Percentiles rank a stretch among this genome's conserved stretches.
Evolutionary conservation across 2,329 filamentous ascomycete genomes (phyloP).

Genomic region (Aspergillus sp.): DNA sequence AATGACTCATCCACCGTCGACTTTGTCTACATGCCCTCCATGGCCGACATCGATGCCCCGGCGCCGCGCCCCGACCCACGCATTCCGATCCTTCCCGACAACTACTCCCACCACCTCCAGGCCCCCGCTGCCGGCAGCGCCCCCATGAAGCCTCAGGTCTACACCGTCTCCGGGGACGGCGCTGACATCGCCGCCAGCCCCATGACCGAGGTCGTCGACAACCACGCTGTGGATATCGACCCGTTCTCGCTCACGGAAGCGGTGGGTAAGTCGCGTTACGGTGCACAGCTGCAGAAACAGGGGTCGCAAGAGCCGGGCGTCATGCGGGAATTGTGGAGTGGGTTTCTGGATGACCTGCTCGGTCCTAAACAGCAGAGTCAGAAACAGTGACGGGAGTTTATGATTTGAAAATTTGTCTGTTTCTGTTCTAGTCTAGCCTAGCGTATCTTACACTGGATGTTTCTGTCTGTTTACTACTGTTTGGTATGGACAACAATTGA

Average conservation of each 20-base stretch:
- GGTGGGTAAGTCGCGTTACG: constrained; percentile 40
- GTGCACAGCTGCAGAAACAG: constrained; percentile 34
- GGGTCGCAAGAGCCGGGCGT: constrained; percentile 27
- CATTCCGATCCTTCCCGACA: constrained; percentile 51
- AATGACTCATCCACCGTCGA: constrained; percentile 61
- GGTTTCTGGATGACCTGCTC: constrained; percentile 37
- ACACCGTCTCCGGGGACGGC: constrained; percentile 46
- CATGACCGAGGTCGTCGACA: constrained; percentile 59
- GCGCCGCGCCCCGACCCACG: constrained; percentile 37
- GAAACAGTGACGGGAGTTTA: neutral
- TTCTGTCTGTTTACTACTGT: neutral
- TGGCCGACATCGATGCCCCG: constrained; percentile 42
- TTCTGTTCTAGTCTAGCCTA: neutral
- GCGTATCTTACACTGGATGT: neutral
- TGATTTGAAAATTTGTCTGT: neutral
- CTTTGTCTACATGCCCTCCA: constrained; percentile 59
- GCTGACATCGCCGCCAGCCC: constrained; percentile 50
- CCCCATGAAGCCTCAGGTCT: constrained; percentile 57
- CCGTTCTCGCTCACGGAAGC: constrained; percentile 55
- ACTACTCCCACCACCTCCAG: constrained; percentile 28
- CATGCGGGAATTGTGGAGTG: constrained; percentile 34
- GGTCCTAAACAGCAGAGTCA: constrained; percentile 28
- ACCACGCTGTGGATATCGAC: constrained; percentile 54
- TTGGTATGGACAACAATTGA: too few relatives aligned
- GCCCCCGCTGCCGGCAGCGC: constrained; percentile 16